Evolutionary conservation across 495 filamentous ascomycete species (phyloP).

Genomic region (Penicillium chermesinum): DNA sequence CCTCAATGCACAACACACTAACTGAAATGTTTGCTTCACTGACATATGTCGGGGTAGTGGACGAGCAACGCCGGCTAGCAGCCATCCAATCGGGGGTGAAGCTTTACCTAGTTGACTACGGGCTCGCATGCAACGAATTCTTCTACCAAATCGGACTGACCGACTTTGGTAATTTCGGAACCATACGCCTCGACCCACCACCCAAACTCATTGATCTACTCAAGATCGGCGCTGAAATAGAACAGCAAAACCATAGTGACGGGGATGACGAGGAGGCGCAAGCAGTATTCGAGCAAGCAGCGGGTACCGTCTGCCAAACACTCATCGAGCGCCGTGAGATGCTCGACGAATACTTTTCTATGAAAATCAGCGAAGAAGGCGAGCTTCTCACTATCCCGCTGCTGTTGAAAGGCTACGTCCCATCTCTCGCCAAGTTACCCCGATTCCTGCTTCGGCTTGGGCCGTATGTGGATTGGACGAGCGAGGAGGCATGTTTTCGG

Average conservation of each 20-base stretch:
- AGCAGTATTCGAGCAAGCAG: slow-evolving; percentile 62
- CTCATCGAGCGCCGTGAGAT: slow-evolving; percentile 76
- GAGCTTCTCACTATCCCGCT: slow-evolving; percentile 76
- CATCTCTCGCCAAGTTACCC: slow-evolving; percentile 79
- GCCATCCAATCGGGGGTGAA: slow-evolving; percentile 93
- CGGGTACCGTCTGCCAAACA: slow-evolving; percentile 53
- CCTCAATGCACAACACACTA: slow-evolving; percentile 80
- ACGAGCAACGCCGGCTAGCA: slow-evolving; percentile 77
- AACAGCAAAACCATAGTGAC: slow-evolving; percentile 32
- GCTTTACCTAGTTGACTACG: slow-evolving; percentile 92
- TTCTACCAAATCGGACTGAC: slow-evolving; percentile 97
- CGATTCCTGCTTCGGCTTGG: slow-evolving; percentile 84
- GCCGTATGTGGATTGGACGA: slow-evolving; percentile 80
- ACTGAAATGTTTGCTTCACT: slow-evolving; percentile 86
- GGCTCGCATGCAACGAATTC: slow-evolving; percentile 78
- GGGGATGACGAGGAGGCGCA: slow-evolving; percentile 40
- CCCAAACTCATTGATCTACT: slow-evolving; percentile 68
- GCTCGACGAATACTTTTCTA: slow-evolving; percentile 86
- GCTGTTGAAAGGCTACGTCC: slow-evolving; percentile 82
- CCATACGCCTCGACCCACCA: slow-evolving; percentile 72
- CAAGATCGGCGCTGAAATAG: slow-evolving; percentile 63
- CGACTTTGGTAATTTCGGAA: slow-evolving; percentile 92
- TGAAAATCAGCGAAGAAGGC: slow-evolving; percentile 75
- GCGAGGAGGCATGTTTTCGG: slow-evolving; percentile 81
- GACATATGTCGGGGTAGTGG: slow-evolving; percentile 91